These are phyloP conservation scores for Solanum sitiens DNA, from an alignment of 257 asterid species.

Conservation along the genomic window DNA sequence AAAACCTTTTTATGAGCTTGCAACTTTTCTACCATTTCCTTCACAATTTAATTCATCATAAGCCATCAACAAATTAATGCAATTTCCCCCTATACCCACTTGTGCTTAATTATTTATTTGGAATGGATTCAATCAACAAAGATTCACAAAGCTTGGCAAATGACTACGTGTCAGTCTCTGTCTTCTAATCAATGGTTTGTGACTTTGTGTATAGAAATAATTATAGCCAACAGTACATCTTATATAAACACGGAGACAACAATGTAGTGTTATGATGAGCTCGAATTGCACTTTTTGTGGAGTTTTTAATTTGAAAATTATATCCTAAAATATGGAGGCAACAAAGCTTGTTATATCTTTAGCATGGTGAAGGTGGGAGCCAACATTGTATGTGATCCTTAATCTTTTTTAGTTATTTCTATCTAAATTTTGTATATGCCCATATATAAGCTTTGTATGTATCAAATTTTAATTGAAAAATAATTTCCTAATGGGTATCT, in stretches of 20 bases:
- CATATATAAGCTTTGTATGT: background rate
- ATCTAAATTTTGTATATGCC: background rate
- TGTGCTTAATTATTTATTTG: background rate
- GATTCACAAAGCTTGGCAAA: background rate
- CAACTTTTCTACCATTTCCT: background rate
- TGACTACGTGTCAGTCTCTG: background rate
- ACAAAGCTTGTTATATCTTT: background rate
- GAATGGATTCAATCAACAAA: background rate
- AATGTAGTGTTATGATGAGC: background rate
- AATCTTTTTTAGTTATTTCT: background rate
- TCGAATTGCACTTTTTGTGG: background rate
- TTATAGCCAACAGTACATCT: background rate
- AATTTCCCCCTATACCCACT: background rate
- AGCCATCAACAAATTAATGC: background rate
- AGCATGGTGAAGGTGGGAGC: background rate
- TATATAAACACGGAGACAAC: background rate
- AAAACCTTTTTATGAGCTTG: background rate
- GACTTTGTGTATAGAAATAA: background rate
- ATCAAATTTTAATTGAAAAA: background rate
- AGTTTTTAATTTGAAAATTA: background rate
- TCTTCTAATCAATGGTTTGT: background rate
- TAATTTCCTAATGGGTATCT: background rate
- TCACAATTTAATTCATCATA: background rate
- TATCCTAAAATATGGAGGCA: background rate
- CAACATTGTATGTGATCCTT: background rate